Percentiles rank a stretch among this genome's conserved stretches.
Evolutionary conservation across 1,284 basidiomycete genomes (phyloP).

Genomic region (Phlebopus sp.): DNA sequence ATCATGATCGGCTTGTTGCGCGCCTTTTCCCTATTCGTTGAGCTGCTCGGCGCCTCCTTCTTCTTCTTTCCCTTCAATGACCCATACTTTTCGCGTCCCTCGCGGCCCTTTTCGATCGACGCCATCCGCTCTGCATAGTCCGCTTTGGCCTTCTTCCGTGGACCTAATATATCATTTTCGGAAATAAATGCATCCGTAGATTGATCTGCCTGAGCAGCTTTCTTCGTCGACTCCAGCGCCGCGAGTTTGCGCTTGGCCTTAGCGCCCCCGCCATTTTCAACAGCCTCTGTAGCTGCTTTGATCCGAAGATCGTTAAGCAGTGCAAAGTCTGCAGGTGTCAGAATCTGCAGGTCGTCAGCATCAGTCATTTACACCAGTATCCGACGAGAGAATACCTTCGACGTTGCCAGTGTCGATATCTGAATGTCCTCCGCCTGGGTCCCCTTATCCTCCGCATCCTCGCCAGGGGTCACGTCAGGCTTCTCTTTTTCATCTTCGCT

Average conservation of each 20-base stretch:
- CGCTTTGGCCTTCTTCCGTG: conserved; percentile 90
- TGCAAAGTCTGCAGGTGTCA: conserved; percentile 97
- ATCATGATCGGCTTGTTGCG: conserved; percentile 95
- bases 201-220: conserved; percentile 43
- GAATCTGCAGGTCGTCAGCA: conserved; percentile 58
- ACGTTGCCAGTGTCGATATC: conserved; percentile 69
- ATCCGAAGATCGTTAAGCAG: conserved; percentile 88
- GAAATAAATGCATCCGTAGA: conserved; percentile 71
- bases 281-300: conserved; percentile 73
- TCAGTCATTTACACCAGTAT: neutral
- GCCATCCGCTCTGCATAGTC: conserved; percentile 95
- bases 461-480: conserved; percentile 33
- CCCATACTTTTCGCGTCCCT: conserved; percentile 95
- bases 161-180: conserved; percentile 91
- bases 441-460: conserved; percentile 33
- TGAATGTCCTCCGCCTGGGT: conserved; percentile 33
- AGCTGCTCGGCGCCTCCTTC: conserved; percentile 74
- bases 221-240: conserved; percentile 68
- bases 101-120: conserved; percentile 87
- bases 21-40: conserved; percentile 88
- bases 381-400: conserved; percentile 51
- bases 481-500: conserved; percentile 74
- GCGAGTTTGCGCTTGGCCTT: conserved; percentile 88
- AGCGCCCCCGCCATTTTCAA: conserved; percentile 70
- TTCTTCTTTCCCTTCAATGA: conserved; percentile 87